A percentile compares a stretch with the other conserved stretches of the same genome.
These are phyloP conservation scores for Insectozyma bohioensis DNA, from an alignment of 1,139 yeast genomes.

Conservation along the genomic window DNA sequence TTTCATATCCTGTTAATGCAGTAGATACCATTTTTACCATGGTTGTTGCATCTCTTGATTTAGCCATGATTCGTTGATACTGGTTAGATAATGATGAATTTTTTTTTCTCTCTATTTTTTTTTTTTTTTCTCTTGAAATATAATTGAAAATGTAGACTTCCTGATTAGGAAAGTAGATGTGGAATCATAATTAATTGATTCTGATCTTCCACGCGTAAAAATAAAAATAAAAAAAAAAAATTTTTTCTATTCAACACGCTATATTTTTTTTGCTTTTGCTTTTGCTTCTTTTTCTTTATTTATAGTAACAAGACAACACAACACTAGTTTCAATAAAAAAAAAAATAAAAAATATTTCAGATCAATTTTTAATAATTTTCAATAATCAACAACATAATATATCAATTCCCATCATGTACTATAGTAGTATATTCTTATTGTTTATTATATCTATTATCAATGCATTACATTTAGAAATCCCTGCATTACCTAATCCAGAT, in stretches of 20 bases:
- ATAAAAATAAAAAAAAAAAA: not conserved
- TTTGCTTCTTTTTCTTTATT: no score
- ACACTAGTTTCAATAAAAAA: not conserved
- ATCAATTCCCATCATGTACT: no score
- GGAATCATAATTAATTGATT: no score
- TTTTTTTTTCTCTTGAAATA: not conserved
- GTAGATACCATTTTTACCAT: constrained; percentile 67
- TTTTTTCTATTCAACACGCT: no score
- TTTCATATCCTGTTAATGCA: constrained; percentile 83
- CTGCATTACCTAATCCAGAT: constrained; percentile 33
- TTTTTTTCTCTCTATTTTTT: constrained; percentile 3
- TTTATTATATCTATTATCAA: constrained; percentile 19
- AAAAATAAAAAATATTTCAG: not conserved
- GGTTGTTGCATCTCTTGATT: constrained; percentile 44
- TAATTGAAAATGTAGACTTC: constrained; percentile 7
- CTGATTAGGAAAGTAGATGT: constrained; percentile 4
- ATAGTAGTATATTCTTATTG: no score
- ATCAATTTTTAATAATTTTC: constrained; percentile 1
- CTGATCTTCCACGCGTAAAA: not conserved
- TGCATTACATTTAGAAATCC: constrained; percentile 43
- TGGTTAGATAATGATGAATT: not conserved
- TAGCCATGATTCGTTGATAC: constrained; percentile 31
- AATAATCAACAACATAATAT: not conserved
- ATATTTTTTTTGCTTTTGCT: no score
- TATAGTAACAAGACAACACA: no score